Conservation (phyloP, 768 basidiomycete species). For the Suillus placidus region DNA sequence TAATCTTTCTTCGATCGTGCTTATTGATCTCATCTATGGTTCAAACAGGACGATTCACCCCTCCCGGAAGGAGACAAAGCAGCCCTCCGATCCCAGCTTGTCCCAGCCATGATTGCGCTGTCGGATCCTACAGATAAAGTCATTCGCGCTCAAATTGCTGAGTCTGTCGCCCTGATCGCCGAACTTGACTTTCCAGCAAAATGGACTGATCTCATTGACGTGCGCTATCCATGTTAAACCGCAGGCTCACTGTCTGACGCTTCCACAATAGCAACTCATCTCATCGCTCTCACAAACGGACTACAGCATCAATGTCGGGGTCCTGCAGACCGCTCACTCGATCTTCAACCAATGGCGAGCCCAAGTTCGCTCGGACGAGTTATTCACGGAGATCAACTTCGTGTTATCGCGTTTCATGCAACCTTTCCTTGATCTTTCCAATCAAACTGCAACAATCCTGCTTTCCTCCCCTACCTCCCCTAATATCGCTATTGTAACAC, state of each 20-base stretch:
- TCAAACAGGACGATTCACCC: slow-evolving; percentile 67
- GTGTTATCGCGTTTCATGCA: slow-evolving; percentile 82
- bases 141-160: slow-evolving; percentile 85
- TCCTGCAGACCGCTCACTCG: slow-evolving; percentile 93
- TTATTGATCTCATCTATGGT: slow-evolving; percentile 8
- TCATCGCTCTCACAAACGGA: slow-evolving; percentile 76
- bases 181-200: slow-evolving; percentile 86
- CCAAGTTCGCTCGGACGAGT: slow-evolving; percentile 81
- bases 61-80: slow-evolving; percentile 73
- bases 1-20: background rate
- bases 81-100: slow-evolving; percentile 71
- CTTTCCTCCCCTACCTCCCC: slow-evolving; percentile 41
- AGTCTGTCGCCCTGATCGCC: slow-evolving; percentile 91
- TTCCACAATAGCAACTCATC: slow-evolving; percentile 78
- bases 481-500: slow-evolving; percentile 59
- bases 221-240: slow-evolving; percentile 44
- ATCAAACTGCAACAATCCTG: slow-evolving; percentile 59
- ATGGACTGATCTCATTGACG: slow-evolving; percentile 91
- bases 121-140: slow-evolving; percentile 72
- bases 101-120: slow-evolving; percentile 89
- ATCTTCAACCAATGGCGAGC: slow-evolving; percentile 95
- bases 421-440: slow-evolving; percentile 85
- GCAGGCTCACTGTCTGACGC: background rate
- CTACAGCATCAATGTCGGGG: slow-evolving; percentile 85
- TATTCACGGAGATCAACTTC: slow-evolving; percentile 90